Evolutionary conservation across 2,329 filamentous ascomycete species (phyloP).

Genomic region (Apiospora arundinis): DNA sequence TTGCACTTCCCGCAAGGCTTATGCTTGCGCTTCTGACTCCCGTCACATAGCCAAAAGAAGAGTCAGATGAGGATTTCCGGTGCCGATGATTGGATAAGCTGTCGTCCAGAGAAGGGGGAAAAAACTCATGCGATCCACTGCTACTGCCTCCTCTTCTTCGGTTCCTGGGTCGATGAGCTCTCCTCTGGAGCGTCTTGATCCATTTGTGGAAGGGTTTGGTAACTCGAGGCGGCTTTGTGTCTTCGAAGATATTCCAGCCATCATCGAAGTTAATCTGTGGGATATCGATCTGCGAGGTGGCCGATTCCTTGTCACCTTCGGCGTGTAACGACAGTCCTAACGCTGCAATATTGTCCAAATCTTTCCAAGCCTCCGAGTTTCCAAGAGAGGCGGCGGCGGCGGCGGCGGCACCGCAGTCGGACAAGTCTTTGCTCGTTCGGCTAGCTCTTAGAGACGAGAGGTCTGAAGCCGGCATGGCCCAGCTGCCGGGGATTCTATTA

Average conservation of each 20-base stretch:
- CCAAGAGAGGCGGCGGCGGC: slow-evolving; percentile 36
- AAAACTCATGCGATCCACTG: slow-evolving; percentile 30
- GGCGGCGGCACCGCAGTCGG: slow-evolving; percentile 44
- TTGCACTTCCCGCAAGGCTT: slow-evolving; percentile 76
- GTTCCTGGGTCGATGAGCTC: slow-evolving; percentile 51
- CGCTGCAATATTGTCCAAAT: slow-evolving; percentile 48
- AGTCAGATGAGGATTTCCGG: slow-evolving; percentile 70
- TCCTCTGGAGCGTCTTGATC: slow-evolving; percentile 72
- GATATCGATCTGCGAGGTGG: slow-evolving; percentile 27
- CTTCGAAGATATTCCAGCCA: slow-evolving; percentile 26
- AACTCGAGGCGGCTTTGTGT: slow-evolving; percentile 20
- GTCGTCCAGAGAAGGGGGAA: slow-evolving; percentile 42
- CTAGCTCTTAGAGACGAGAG: slow-evolving; percentile 37
- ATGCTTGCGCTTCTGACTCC: slow-evolving; percentile 81
- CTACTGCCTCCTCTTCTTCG: slow-evolving; percentile 28
- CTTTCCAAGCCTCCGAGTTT: slow-evolving; percentile 43
- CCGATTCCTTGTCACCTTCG: slow-evolving; percentile 35
- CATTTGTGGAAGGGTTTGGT: slow-evolving; percentile 70
- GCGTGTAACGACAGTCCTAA: slow-evolving; percentile 45
- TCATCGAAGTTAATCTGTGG: slow-evolving; percentile 38
- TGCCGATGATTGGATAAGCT: slow-evolving; percentile 44
- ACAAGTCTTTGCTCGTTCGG: slow-evolving; percentile 35
- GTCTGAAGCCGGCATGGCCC: slow-evolving; percentile 42
- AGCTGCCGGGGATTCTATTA: slow-evolving; percentile 46
- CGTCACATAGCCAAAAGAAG: slow-evolving; percentile 81